Base-by-base conservation (phyloP, 2,329 filamentous ascomycete genomes). In the Penicillium sp. region DNA sequence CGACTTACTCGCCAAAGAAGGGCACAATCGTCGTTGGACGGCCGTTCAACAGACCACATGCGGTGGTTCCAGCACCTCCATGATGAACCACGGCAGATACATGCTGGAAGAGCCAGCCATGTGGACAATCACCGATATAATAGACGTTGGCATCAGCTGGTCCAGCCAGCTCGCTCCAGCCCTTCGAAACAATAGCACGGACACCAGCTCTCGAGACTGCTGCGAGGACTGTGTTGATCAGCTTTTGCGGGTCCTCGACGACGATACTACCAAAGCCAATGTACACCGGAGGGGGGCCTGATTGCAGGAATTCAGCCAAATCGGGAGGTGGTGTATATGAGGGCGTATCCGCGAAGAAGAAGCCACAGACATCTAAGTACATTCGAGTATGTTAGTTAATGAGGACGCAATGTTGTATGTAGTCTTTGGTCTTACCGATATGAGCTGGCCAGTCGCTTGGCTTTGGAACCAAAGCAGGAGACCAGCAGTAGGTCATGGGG, bases 201-300 rank as follows among this genome's bases (percentile, higher is more conserved):
- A 78, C 76, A 4, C 83, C 83, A 11, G 78, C 75, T 48, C 70
- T 72, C 20, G 70, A 67, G 1, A 84, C 76, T 1, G 83, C 82
- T n/a, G 79, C 73, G 2, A 85, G 74, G 0, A 85, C 76, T 11
- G 75, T 78, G 2, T 74, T 66, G 0, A 79, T 82, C 4, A 85
- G 65, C 8, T 60, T 68, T 12, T 78, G 66, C 0, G 83, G 79
- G 34, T 85, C 74, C 20, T 84, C 81, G 2, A 85, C 75, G 0
- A 86, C 83, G 48, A 86, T 85, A 37, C 79, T 83, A 4, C 84
- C 83, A 63, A 86, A 86, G 0, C 84, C 83, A 38, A 86, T 82
- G 54, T 86, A 86, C 0, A 86, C 68, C 0, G 84, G 83, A 5
- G 79, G 74, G 2, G 81, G 76, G 0, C 83, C 83, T 0, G 71